Base-by-base conservation (phyloP, 257 asterid species). In the Scutellaria galericulata region DNA sequence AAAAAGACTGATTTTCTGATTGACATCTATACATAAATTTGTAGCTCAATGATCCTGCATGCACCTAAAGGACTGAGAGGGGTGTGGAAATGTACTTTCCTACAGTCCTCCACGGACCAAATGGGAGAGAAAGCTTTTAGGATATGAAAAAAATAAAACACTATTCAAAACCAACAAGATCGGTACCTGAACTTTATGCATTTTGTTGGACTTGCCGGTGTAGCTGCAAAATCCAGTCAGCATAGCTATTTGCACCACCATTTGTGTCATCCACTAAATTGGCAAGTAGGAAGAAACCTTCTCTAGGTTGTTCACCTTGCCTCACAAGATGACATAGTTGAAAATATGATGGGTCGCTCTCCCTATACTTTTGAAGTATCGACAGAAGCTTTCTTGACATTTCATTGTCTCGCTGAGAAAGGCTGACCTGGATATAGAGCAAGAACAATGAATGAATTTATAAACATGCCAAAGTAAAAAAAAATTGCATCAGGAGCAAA, bases 301-400 rank as follows among this genome's bases (percentile, higher is more conserved):
- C 95, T 81, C 88, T 83, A 3, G 91, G 91, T 71, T 84, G 91
- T 70, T 90, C 95, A 48, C 86, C 93, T 86, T 90, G 93, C 80
- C 91, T 81, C 79, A 88, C 90, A 35, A 85, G 80, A 82, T 85
- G 87, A 76, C 80, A 81, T 51, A 79, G 72, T 67, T 85, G 90
- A 78, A 68, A 85, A 75, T 87, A 87, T 39, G 93, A 86, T 4
- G 81, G 84, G 50, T 84, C 91, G 8, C 79, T 80, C 75, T 84
- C 85, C 77, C 88, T 79, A 18, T 78, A 76, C 53, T 72, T 86
- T 66, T 79, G 65, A 65, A 88, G 86, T 69, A 78, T 69, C 60
- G 67, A 62, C 78, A 63, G 69, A 57, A 90, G 84, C 77, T 78
- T 87, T 76, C 83, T 88, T 41, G 96, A 78, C 81, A 78, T 85